These are phyloP conservation scores for Lachnellula hyalina DNA, from an alignment of 2,329 filamentous ascomycete species.

Conservation along the genomic window DNA sequence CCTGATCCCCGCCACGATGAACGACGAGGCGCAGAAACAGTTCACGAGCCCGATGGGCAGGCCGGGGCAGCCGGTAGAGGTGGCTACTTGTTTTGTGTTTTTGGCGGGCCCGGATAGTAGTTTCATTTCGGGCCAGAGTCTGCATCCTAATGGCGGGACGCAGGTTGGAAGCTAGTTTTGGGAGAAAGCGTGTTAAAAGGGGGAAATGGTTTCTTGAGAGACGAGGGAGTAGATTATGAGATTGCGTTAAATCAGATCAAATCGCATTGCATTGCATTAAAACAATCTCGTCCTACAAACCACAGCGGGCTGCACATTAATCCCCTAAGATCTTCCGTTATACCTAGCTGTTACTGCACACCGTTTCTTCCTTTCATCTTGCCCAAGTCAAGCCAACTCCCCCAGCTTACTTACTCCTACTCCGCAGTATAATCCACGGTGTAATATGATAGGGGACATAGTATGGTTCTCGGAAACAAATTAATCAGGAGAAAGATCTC, in stretches of 20 bases:
- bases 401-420: too few species aligned
- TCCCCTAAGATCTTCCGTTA: too few species aligned
- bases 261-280: too few species aligned
- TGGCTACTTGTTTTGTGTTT: constrained; percentile 78
- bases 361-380: too few species aligned
- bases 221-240: not conserved
- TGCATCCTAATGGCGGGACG: constrained; percentile 58
- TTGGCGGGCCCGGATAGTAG: constrained; percentile 69
- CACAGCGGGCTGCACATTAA: too few species aligned
- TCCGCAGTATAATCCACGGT: too few species aligned
- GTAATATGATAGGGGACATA: too few species aligned
- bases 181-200: not conserved
- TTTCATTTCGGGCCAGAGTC: constrained; percentile 67
- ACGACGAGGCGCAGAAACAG: constrained; percentile 61
- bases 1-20: constrained; percentile 69
- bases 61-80: constrained; percentile 74
- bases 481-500: not conserved
- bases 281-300: too few species aligned
- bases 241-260: too few species aligned
- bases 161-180: constrained; percentile 40
- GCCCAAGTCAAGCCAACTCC: too few species aligned
- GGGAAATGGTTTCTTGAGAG: not conserved
- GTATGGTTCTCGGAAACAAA: not conserved
- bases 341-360: too few species aligned
- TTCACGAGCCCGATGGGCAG: constrained; percentile 73